Evolutionary conservation across 306 rosid species (phyloP).

Genomic region (Citrullus mucosospermus): DNA sequence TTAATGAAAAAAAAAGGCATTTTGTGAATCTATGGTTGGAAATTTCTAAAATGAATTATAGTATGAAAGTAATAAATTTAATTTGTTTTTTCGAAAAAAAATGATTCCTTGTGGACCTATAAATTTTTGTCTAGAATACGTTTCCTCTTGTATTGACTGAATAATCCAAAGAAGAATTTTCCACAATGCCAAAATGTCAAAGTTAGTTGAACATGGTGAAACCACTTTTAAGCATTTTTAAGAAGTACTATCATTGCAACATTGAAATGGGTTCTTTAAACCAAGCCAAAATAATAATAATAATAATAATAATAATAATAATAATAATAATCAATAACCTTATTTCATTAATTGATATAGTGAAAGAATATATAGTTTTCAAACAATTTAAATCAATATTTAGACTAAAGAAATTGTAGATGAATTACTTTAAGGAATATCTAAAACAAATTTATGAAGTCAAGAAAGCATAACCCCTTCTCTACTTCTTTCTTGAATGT

Average conservation of each 20-base stretch:
- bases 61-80: background rate
- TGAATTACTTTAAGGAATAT: background rate
- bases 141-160: background rate
- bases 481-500: background rate
- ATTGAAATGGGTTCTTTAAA: background rate
- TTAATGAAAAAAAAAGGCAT: background rate
- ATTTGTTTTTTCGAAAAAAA: background rate
- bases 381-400: background rate
- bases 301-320: background rate
- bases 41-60: background rate
- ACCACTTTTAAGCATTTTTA: background rate
- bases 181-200: background rate
- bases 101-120: background rate
- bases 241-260: background rate
- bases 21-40: background rate
- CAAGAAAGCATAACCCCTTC: background rate
- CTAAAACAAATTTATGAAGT: background rate
- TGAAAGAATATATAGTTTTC: background rate
- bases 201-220: background rate
- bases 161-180: conserved; percentile 1
- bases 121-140: background rate
- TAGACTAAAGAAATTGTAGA: background rate
- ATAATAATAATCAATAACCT: too few species aligned
- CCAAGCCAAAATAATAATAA: background rate
- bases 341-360: too few species aligned